phyloP scores from a whole-genome alignment of 208 protist genomes.

The Cochliopodium minus region DNA sequence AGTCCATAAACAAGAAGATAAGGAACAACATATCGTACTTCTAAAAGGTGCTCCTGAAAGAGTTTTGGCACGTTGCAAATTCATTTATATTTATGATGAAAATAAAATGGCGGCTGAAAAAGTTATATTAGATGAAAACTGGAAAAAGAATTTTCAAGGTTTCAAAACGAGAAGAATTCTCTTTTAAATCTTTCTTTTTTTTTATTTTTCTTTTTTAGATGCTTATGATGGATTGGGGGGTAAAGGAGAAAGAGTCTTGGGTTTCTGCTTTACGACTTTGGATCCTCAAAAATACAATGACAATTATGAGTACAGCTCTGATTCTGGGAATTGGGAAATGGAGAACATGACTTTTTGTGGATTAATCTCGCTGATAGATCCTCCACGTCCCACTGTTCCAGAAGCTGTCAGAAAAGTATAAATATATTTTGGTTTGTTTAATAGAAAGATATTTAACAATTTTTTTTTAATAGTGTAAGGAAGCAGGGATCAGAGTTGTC shows the following conservation, averaged over 20 bases:
- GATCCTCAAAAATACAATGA: too few species aligned
- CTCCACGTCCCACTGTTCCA: slow-evolving; percentile 48
- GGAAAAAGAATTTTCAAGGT: slow-evolving; percentile 11
- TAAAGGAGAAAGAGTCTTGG: slow-evolving; percentile 41
- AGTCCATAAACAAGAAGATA: slow-evolving; percentile 9
- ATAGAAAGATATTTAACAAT: background rate
- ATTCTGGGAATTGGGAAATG: slow-evolving; percentile 22
- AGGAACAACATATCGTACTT: slow-evolving; percentile 8
- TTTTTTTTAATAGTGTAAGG: slow-evolving; percentile 28
- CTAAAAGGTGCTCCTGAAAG: slow-evolving; percentile 54
- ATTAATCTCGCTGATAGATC: slow-evolving; percentile 57
- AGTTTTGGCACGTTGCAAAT: background rate
- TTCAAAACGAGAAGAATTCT: too few species aligned
- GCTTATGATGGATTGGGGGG: slow-evolving; percentile 23
- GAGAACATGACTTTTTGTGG: slow-evolving; percentile 48
- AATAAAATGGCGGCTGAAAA: background rate
- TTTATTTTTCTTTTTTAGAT: too few species aligned
- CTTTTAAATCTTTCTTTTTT: too few species aligned
- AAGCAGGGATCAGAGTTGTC: slow-evolving; percentile 56
- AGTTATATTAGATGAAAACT: slow-evolving; percentile 9
- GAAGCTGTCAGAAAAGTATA: slow-evolving; percentile 24
- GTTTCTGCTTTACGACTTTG: too few species aligned
- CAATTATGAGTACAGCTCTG: slow-evolving; percentile 15
- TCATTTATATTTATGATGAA: too few species aligned
- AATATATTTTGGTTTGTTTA: too few species aligned